These are phyloP conservation scores for Trypanosoma platydactyli DNA, from an alignment of 208 protist species.

Conservation along the genomic window DNA sequence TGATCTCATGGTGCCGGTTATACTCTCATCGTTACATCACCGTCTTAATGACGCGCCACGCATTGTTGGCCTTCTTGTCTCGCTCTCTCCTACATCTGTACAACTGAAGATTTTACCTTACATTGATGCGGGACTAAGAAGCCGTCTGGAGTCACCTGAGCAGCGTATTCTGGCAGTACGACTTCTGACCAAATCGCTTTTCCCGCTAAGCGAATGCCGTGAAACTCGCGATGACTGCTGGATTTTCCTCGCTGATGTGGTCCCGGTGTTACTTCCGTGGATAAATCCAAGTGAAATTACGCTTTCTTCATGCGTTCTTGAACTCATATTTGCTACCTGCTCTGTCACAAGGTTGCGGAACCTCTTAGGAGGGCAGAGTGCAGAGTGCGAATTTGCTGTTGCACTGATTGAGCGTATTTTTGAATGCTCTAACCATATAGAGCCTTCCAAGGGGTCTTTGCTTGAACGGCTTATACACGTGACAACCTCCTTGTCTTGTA, in stretches of 20 bases:
- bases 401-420: slow-evolving; percentile 26
- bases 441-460: background rate
- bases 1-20: slow-evolving; percentile 40
- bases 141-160: slow-evolving; percentile 32
- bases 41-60: slow-evolving; percentile 17
- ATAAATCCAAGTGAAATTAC: slow-evolving; percentile 34
- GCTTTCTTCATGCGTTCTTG: slow-evolving; percentile 4
- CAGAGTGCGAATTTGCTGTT: slow-evolving; percentile 25
- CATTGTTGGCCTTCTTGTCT: slow-evolving; percentile 37
- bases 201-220: slow-evolving; percentile 16
- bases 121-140: slow-evolving; percentile 31
- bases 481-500: slow-evolving; percentile 24
- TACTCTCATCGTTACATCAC: slow-evolving; percentile 43
- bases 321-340: slow-evolving; percentile 27
- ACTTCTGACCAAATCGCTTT: slow-evolving; percentile 32
- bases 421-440: slow-evolving; percentile 14
- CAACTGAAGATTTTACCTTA: slow-evolving; percentile 36
- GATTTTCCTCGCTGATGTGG: slow-evolving; percentile 32
- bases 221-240: slow-evolving; percentile 30
- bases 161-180: slow-evolving; percentile 31
- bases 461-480: slow-evolving; percentile 12
- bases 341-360: slow-evolving; percentile 22
- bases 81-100: slow-evolving; percentile 40
- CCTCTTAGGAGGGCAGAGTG: slow-evolving; percentile 29
- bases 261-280: slow-evolving; percentile 30